These are phyloP conservation scores for Populus hybrid DNA, from an alignment of 441 rosid species.

Conservation along the genomic window DNA sequence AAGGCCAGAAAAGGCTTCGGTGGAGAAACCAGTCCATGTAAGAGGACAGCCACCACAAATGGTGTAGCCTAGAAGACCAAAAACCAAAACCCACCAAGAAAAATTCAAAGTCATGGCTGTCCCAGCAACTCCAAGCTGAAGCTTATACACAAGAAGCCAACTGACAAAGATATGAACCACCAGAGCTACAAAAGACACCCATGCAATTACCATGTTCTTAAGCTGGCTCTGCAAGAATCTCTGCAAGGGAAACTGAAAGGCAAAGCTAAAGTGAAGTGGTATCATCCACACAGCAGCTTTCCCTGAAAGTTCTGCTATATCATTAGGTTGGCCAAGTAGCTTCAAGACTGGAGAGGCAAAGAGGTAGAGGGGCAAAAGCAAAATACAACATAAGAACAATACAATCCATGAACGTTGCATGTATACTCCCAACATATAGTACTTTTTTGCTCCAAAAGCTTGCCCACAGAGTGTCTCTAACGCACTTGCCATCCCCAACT, in stretches of 20 bases:
- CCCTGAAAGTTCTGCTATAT: constrained; percentile 65
- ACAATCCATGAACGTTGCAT: constrained; percentile 90
- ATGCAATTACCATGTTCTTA: constrained; percentile 51
- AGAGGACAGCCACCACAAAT: constrained; percentile 75
- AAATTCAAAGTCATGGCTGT: constrained; percentile 46
- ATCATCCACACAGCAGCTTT: constrained; percentile 43
- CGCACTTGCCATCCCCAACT: constrained; percentile 94
- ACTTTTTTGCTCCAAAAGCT: constrained; percentile 82
- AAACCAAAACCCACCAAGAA: constrained; percentile 71
- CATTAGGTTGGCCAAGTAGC: constrained; percentile 64
- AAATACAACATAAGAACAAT: constrained; percentile 52
- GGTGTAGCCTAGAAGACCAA: constrained; percentile 45
- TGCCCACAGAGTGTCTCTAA: constrained; percentile 85
- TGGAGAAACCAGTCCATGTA: constrained; percentile 80
- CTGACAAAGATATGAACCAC: constrained; percentile 53
- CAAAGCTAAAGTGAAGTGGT: constrained; percentile 78
- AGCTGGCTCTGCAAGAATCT: constrained; percentile 79
- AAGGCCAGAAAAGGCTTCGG: constrained; percentile 75
- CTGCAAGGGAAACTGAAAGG: constrained; percentile 64
- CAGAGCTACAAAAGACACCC: constrained; percentile 43
- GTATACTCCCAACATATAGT: constrained; percentile 74
- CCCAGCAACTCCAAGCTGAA: constrained; percentile 58
- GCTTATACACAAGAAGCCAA: constrained; percentile 50
- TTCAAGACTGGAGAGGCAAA: constrained; percentile 57
- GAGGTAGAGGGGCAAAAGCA: constrained; percentile 63